Conservation (phyloP, 2,329 filamentous ascomycete genomes). For the Apiospora sp. region DNA sequence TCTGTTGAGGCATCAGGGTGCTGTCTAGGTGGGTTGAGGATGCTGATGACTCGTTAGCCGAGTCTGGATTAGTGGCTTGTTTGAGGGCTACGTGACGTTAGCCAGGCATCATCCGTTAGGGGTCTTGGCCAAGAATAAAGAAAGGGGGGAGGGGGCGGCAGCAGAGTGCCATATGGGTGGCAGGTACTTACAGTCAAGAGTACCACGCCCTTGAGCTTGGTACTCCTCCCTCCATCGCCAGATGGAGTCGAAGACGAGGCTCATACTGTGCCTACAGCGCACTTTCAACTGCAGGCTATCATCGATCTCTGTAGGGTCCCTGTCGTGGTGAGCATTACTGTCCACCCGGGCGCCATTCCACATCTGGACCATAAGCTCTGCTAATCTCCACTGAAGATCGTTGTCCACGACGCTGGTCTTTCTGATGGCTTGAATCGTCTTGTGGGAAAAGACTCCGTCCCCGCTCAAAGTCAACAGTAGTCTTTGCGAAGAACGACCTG, state of each 20-base stretch:
- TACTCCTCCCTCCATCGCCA: conserved; percentile 88
- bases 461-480: conserved; percentile 74
- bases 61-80: conserved; percentile 86
- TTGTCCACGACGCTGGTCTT: conserved; percentile 79
- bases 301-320: conserved; percentile 64
- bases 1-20: conserved; percentile 60
- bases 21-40: conserved; percentile 71
- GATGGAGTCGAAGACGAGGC: conserved; percentile 82
- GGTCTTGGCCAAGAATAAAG: conserved; percentile 35
- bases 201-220: conserved; percentile 73
- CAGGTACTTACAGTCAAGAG: conserved; percentile 70
- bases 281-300: conserved; percentile 81
- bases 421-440: conserved; percentile 74
- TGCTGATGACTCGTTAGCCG: conserved; percentile 75
- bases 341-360: conserved; percentile 75
- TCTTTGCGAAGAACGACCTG: conserved; percentile 76
- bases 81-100: conserved; percentile 70
- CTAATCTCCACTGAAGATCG: conserved; percentile 80
- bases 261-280: conserved; percentile 86
- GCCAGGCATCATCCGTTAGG: conserved; percentile 38
- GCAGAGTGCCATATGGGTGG: conserved; percentile 8
- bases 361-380: conserved; percentile 87
- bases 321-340: conserved; percentile 55
- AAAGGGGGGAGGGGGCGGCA: conserved; percentile 30
- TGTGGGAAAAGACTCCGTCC: conserved; percentile 75